Evolutionary conservation across 108 stramenopile species (phyloP).

Genomic region (Nitzschia putrida): DNA sequence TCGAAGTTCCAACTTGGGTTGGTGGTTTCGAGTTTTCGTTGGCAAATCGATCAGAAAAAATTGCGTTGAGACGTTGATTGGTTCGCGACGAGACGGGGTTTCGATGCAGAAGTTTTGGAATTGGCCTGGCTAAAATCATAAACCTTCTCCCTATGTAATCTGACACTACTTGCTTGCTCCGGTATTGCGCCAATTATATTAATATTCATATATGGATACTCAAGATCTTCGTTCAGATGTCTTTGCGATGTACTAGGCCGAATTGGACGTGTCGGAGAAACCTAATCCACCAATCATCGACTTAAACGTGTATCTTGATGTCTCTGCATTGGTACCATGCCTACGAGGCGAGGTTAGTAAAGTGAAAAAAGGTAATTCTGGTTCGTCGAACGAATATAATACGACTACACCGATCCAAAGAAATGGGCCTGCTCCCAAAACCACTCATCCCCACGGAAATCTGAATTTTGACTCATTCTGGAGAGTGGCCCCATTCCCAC

Average conservation of each 20-base stretch:
- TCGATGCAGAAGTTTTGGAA: neutral
- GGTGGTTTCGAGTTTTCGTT: neutral
- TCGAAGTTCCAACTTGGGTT: neutral
- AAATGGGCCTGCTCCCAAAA: neutral
- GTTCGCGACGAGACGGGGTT: constrained; percentile 1
- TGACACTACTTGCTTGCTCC: neutral
- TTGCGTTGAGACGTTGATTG: neutral
- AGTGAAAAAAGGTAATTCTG: constrained; percentile 1
- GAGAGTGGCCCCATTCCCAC: neutral
- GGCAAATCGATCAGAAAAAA: neutral
- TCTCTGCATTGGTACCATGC: neutral
- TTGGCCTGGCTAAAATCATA: neutral
- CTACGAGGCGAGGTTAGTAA: constrained; percentile 3
- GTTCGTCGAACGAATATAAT: neutral
- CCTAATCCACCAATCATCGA: too few species aligned
- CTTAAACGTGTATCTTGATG: too few species aligned
- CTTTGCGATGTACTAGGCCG: too few species aligned
- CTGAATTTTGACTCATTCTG: neutral
- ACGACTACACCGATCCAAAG: neutral
- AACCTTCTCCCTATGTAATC: neutral
- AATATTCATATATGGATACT: neutral
- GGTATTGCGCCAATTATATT: neutral
- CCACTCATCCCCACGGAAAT: neutral
- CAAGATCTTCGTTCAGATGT: too few species aligned
- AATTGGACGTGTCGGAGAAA: too few species aligned